phyloP scores from a whole-genome alignment of 331 rosid genomes.

The Saraca asoca region DNA sequence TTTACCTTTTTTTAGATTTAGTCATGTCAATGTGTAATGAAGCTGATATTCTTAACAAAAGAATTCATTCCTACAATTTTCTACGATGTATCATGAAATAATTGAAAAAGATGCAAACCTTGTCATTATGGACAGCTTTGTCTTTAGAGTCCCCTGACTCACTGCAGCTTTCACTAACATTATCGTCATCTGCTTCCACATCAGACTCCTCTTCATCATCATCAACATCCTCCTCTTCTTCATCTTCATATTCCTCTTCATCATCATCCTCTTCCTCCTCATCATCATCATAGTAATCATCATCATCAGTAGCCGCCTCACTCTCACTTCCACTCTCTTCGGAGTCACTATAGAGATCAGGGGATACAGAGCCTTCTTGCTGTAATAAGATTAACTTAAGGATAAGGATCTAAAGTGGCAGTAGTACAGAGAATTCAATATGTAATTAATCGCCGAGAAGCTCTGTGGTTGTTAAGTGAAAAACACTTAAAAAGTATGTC shows the following conservation, averaged over 20 bases:
- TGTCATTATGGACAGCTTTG: constrained; percentile 41
- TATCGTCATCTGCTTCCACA: constrained; percentile 54
- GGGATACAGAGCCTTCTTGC: constrained; percentile 78
- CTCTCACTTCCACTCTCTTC: constrained; percentile 80
- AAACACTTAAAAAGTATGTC: constrained; percentile 6
- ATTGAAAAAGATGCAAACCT: constrained; percentile 51
- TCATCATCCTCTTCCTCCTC: constrained; percentile 49
- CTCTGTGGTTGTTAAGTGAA: not conserved
- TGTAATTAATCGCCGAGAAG: constrained; percentile 14
- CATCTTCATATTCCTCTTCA: constrained; percentile 46
- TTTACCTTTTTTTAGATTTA: constrained; percentile 11
- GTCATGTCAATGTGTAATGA: constrained; percentile 26
- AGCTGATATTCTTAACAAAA: constrained; percentile 21
- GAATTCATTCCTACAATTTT: constrained; percentile 14
- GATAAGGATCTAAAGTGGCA: constrained; percentile 39
- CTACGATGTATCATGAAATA: constrained; percentile 26
- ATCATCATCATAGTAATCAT: constrained; percentile 70
- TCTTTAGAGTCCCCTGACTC: constrained; percentile 52
- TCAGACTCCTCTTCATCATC: constrained; percentile 46
- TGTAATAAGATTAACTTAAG: constrained; percentile 42
- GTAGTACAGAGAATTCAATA: constrained; percentile 29
- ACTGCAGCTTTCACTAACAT: constrained; percentile 55
- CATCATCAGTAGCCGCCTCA: constrained; percentile 73
- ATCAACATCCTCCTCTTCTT: constrained; percentile 43
- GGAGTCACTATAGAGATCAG: constrained; percentile 70